Base-by-base conservation (phyloP, 192 early-diverging fungal species). In the Rhizoclosmatium globosum region DNA sequence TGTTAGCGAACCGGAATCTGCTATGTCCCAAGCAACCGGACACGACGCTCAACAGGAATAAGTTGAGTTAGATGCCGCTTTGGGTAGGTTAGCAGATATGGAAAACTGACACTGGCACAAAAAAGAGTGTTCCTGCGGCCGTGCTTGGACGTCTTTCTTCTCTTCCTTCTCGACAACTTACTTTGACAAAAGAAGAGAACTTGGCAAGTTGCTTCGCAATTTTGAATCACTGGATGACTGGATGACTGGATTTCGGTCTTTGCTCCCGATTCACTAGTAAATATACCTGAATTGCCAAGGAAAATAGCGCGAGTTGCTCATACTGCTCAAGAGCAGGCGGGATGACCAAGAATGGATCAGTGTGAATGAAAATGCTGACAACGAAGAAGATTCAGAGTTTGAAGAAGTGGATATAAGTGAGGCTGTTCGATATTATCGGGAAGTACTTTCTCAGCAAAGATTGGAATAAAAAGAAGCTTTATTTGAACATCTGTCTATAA, bases 101-200 rank as follows among this genome's bases (percentile, higher is more conserved):
- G 31, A 56, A 61, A 76, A 45, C 46, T 58, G 17, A 1, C 59
- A 17, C 50, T 45, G 50, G 3, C 41, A 2, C 4, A 2, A 15
- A 39, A n/a, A 47, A 84, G 82, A 44, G 48, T 67, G 41, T 85
- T 67, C 60, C 67, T 78, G 39, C 81, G 86, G 11, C 86, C 86
- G 46, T 85, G 82, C 56, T 47, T 87, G 31, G 84, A 87, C 64
- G 47, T 76, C 4, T 85, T 87, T 59, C 38, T 87, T 19, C 43
- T 71, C n/a, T 53, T 70, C 7, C 61, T 87, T 15, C 76, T 85
- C 58, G 47, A 68, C 13, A 48, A 82, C 42, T 87, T 74, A 48
- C 62, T n/a, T n/a, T n/a, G n/a, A n/a, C n/a, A n/a, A n/a, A n/a
- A n/a, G n/a, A n/a, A n/a, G n/a, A n/a, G n/a, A n/a, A n/a, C n/a